Evolutionary conservation across 805 yeast genomes (phyloP).

Genomic region (Teunomyces tritomae): DNA sequence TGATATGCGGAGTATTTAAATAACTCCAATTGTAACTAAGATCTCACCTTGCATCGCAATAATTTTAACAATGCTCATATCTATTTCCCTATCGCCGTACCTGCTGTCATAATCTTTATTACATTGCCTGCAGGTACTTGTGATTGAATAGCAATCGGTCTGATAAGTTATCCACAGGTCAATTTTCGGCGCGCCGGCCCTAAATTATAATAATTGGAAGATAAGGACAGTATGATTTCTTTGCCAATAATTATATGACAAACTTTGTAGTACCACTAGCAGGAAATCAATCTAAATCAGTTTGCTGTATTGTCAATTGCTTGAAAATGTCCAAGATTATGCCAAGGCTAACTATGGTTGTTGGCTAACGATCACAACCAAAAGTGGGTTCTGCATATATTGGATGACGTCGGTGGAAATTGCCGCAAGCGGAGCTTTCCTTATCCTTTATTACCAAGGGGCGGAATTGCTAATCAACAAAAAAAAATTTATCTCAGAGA

Average conservation of each 20-base stretch:
- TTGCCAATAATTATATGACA: neutral
- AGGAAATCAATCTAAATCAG: no score
- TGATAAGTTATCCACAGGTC: neutral
- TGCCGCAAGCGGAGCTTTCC: neutral
- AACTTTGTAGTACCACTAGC: neutral
- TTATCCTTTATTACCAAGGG: neutral
- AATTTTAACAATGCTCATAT: neutral
- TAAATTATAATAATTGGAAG: neutral
- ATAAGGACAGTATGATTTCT: neutral
- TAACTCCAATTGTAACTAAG: neutral
- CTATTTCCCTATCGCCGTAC: neutral
- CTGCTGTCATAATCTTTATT: neutral
- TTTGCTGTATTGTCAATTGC: no score
- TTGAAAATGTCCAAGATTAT: no score
- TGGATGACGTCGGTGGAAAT: neutral
- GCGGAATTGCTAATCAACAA: neutral
- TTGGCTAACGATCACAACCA: no score
- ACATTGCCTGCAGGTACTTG: neutral
- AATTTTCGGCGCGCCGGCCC: slow-evolving; percentile 1
- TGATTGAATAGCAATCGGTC: neutral
- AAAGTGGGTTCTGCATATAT: neutral
- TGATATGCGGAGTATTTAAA: neutral
- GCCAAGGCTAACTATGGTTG: no score
- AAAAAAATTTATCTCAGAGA: neutral
- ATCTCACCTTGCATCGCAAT: neutral